Evolutionary conservation across 768 basidiomycete species (phyloP), one percentile per base, ranked within the genome.

Genomic region (Butyriboletus loyo): DNA sequence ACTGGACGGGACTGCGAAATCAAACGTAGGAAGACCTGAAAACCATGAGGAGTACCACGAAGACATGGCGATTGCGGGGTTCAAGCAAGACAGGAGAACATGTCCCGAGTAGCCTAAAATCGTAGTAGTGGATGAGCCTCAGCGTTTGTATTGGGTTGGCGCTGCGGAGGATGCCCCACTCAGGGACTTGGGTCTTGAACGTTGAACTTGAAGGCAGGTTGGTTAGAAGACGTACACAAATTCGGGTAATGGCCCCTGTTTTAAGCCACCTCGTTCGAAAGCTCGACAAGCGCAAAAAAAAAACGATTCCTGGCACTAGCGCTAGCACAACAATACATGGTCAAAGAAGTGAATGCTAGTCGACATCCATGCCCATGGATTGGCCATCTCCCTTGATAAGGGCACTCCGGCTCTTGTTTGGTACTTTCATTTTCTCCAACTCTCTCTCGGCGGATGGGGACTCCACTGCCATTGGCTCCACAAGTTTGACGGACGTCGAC

Each of bases 361-460:
- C 87, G 63, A 91, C 72, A 42, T 89, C 88, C 94, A 97, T 98
- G 25, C 83, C 85, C 94, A 97, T 96, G 2, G 87, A 84, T 27
- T 83, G 86, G 14, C 91, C 90, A 52, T 89, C 89, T 55, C 91
- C 90, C 58, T 81, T 82, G 34, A 96, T 75, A 43, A 98, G 80
- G 35, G 88, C 89, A 66, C 81, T 87, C 62, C 76, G 79, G 38
- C 79, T 70, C 65, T 85, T 88, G 59, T 77, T 73, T 7, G 77
- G 61, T 8, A 85, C 82, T 69, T 82, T 88, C 77, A 96, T 86
- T 72, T 90, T 95, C 71, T 92, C 89, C 62, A 81, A 75, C 42
- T 79, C 71, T 66, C 76, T 82, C 54, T 77, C 72, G 7, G 78
- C 66, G 51, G 75, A 75, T 32, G 72, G 57, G 14, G 75, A 64